Evolutionary conservation across 163 green algal genomes (phyloP).

Genomic region (Chlamydomonas reinhardtii): DNA sequence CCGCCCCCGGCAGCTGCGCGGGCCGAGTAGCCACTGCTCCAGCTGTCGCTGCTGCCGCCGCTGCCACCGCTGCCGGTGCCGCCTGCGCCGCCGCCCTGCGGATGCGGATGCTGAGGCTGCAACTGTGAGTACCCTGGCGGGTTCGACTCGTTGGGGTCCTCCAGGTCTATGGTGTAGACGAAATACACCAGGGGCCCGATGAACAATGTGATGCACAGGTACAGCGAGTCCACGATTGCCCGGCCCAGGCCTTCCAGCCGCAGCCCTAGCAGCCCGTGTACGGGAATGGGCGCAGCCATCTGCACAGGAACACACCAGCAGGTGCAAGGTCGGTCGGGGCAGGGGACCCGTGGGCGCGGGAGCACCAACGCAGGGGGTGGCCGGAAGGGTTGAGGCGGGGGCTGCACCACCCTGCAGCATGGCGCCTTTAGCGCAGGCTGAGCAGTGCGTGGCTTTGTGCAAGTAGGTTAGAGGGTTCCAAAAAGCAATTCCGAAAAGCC

Average conservation of each 20-base stretch:
- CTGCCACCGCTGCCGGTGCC: not conserved
- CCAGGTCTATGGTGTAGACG: conserved; percentile 6
- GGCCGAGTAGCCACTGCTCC: not conserved
- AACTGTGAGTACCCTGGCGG: not conserved
- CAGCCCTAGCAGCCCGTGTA: conserved; percentile 48
- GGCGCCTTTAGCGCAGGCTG: no score
- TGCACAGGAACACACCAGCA: no score
- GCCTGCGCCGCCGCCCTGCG: not conserved
- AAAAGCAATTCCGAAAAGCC: no score
- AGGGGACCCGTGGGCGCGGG: no score
- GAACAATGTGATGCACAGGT: conserved; percentile 59
- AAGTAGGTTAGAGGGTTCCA: no score
- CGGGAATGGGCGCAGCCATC: not conserved
- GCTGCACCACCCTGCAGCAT: no score
- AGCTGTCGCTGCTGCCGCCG: not conserved
- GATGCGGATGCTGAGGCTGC: not conserved
- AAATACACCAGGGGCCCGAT: conserved; percentile 54
- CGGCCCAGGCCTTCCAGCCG: not conserved
- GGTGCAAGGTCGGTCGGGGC: no score
- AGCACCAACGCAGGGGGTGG: no score
- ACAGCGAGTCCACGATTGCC: conserved; percentile 45
- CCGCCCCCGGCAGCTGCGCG: no score
- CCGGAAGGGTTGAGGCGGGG: no score
- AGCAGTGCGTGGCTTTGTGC: no score
- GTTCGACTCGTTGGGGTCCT: no score